These are phyloP conservation scores for Rhododendron simsii DNA, from an alignment of 148 eudicot genomes.

Conservation along the genomic window DNA sequence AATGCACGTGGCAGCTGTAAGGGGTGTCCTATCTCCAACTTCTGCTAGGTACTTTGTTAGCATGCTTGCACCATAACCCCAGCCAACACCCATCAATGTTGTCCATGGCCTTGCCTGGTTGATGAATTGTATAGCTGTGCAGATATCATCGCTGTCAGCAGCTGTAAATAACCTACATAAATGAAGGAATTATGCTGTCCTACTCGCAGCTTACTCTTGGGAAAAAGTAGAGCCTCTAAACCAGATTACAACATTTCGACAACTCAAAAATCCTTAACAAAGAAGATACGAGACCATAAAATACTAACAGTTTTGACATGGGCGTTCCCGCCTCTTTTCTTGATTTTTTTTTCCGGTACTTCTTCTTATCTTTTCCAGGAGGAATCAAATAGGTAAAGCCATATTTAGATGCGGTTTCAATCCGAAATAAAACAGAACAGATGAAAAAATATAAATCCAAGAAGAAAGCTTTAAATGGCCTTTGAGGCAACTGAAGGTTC, in stretches of 20 bases:
- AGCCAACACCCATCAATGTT: conserved; percentile 78
- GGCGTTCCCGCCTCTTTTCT: not conserved
- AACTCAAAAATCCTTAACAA: not conserved
- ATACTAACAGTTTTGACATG: not conserved
- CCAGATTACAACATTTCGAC: not conserved
- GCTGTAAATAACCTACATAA: conserved; percentile 90
- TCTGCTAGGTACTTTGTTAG: conserved; percentile 90
- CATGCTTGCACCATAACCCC: conserved; percentile 97
- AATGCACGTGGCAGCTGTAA: conserved; percentile 86
- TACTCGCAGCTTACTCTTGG: conserved; percentile 29
- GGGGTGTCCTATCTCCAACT: conserved; percentile 83
- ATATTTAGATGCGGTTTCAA: not conserved
- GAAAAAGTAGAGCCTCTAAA: conserved; percentile 1
- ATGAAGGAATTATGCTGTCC: conserved; percentile 25
- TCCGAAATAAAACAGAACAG: not conserved
- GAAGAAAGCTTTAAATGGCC: not conserved
- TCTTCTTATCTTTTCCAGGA: not conserved
- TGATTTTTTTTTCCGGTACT: not conserved
- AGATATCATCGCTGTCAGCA: conserved; percentile 97
- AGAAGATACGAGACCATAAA: not conserved
- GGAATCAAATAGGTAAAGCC: not conserved
- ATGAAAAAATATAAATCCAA: not conserved
- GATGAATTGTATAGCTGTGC: conserved; percentile 70
- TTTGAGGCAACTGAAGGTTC: not conserved
- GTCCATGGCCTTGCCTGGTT: conserved; percentile 82